Evolutionary conservation across 1,284 basidiomycete species (phyloP).

Genomic region (Kwoniella shivajii): DNA sequence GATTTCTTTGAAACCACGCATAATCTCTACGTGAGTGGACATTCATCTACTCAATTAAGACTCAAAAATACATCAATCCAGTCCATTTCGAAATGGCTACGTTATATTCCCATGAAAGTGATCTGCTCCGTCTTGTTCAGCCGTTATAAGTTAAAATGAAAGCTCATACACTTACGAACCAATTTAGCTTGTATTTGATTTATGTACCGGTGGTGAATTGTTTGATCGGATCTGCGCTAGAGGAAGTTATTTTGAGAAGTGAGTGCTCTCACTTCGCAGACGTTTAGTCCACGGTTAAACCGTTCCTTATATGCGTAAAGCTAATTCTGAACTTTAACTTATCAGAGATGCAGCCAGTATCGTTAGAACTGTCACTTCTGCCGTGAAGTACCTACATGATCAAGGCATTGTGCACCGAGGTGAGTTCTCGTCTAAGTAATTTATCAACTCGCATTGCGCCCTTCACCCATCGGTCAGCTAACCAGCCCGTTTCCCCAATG

Average conservation of each 20-base stretch:
- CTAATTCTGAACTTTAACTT: not conserved
- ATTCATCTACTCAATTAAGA: not conserved
- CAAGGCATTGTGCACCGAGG: conserved; percentile 95
- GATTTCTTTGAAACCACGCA: conserved; percentile 98
- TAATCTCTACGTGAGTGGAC: conserved; percentile 69
- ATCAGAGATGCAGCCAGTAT: conserved; percentile 84
- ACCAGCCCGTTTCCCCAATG: too few relatives aligned
- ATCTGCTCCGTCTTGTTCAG: too few relatives aligned
- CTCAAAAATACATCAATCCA: too few relatives aligned
- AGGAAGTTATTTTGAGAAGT: conserved; percentile 95
- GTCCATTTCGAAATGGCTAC: too few relatives aligned
- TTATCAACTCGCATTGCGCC: too few relatives aligned
- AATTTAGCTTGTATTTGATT: conserved; percentile 80
- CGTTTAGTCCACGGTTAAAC: conserved; percentile 15
- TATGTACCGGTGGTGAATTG: conserved; percentile 96
- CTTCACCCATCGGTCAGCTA: too few relatives aligned
- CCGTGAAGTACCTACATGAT: conserved; percentile 90
- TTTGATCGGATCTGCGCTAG: conserved; percentile 98
- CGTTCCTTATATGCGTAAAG: not conserved
- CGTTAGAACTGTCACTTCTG: conserved; percentile 79
- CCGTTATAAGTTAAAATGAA: too few relatives aligned
- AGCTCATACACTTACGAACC: too few relatives aligned
- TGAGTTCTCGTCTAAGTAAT: too few relatives aligned
- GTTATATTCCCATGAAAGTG: too few relatives aligned
- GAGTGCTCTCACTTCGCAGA: too few relatives aligned